Conservation (phyloP, 2,329 filamentous ascomycete species). For the Colletotrichum spaethianum region DNA sequence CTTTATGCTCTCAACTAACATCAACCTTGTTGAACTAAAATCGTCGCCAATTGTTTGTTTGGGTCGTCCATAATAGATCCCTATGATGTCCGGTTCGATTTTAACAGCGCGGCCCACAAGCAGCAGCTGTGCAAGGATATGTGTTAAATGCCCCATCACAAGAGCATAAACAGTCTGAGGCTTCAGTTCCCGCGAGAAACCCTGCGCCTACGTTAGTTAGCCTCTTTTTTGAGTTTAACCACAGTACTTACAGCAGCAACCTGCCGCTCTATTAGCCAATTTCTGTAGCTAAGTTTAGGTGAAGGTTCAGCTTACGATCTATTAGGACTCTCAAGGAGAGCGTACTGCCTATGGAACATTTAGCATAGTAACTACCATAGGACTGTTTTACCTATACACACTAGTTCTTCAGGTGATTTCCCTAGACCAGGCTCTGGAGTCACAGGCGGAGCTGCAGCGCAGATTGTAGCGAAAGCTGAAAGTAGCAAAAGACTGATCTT, state of each 20-base stretch:
- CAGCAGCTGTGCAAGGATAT: neutral
- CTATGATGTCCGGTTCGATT: too few species aligned
- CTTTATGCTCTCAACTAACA: too few species aligned
- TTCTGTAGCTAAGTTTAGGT: neutral
- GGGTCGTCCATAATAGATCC: too few species aligned
- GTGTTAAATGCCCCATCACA: neutral
- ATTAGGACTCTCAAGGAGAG: neutral
- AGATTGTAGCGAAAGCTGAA: neutral
- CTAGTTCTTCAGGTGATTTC: neutral
- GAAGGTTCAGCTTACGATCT: neutral
- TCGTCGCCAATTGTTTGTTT: too few species aligned
- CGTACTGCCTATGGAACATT: neutral
- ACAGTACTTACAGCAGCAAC: neutral
- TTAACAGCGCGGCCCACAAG: neutral
- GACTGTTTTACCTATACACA: neutral
- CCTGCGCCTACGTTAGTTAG: neutral
- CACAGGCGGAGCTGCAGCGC: neutral
- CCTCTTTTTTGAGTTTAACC: neutral
- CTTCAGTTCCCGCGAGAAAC: neutral
- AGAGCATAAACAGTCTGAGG: neutral
- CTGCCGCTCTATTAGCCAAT: neutral
- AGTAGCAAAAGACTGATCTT: neutral
- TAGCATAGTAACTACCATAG: neutral
- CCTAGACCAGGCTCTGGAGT: neutral
- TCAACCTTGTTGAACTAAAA: too few species aligned